A percentile compares a stretch with the other conserved stretches of the same genome.
phyloP scores from a whole-genome alignment of 371 early-diverging fungal genomes.

The Mortierella sp. region DNA sequence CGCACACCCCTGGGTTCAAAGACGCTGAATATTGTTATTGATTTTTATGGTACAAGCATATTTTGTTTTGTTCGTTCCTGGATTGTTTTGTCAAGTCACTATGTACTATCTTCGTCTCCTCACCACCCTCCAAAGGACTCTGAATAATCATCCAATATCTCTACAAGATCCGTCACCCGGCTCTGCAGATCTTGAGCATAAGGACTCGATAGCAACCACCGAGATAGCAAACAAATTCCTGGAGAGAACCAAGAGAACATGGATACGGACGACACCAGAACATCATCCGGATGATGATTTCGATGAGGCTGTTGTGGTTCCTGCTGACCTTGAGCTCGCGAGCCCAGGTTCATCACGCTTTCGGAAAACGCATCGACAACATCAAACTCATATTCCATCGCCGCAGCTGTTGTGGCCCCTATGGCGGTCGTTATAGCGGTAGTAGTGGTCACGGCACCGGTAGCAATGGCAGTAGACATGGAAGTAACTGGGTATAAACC shows the following conservation, averaged over 20 bases:
- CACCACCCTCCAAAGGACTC: constrained; percentile 24
- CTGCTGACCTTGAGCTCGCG: constrained; percentile 3
- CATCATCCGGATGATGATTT: constrained; percentile 12
- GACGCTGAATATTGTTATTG: neutral
- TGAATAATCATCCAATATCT: constrained; percentile 29
- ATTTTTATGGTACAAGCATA: neutral
- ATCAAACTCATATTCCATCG: constrained; percentile 28
- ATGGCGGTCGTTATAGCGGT: neutral
- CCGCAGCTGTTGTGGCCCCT: neutral
- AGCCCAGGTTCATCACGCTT: neutral
- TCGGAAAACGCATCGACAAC: constrained; percentile 11
- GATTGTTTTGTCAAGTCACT: neutral
- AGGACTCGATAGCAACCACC: constrained; percentile 16
- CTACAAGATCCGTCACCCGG: constrained; percentile 24
- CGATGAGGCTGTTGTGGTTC: constrained; percentile 4
- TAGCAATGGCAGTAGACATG: neutral
- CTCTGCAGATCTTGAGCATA: constrained; percentile 12
- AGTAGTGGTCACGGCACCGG: neutral
- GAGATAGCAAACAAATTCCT: constrained; percentile 9
- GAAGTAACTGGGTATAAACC: too few species aligned
- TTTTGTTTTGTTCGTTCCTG: constrained; percentile 4
- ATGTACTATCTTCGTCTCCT: neutral
- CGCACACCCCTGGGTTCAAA: too few species aligned
- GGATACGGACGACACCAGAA: constrained; percentile 10
- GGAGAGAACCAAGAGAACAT: constrained; percentile 9